Evolutionary conservation across 2,329 filamentous ascomycete genomes (phyloP).

Genomic region (Colletotrichum plurivorum): DNA sequence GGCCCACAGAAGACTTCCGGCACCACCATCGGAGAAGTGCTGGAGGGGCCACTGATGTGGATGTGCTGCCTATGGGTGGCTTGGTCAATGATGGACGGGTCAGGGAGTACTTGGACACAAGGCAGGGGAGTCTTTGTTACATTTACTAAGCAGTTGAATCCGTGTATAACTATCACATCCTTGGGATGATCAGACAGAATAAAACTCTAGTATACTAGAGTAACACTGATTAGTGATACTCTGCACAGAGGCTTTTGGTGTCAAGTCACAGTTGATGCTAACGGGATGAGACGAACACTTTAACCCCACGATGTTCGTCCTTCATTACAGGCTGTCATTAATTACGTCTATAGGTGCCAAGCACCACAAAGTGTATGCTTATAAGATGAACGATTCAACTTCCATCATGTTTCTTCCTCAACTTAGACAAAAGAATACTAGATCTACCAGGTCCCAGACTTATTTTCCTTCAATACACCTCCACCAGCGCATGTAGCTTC

Average conservation of each 20-base stretch:
- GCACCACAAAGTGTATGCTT: not conserved
- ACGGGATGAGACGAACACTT: too few relatives aligned
- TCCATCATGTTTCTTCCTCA: not conserved
- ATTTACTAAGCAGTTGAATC: not conserved
- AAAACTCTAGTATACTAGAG: too few relatives aligned
- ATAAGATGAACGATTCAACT: not conserved
- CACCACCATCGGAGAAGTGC: not conserved
- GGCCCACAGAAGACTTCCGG: not conserved
- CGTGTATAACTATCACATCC: not conserved
- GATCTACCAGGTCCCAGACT: not conserved
- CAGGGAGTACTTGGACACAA: not conserved
- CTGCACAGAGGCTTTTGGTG: too few relatives aligned
- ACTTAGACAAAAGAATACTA: not conserved
- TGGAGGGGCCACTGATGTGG: not conserved
- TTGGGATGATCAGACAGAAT: too few relatives aligned
- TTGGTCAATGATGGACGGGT: not conserved
- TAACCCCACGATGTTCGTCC: too few relatives aligned
- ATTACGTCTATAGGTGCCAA: too few relatives aligned
- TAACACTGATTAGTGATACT: too few relatives aligned
- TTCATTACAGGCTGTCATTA: too few relatives aligned
- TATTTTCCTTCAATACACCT: too few relatives aligned
- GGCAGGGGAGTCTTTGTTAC: not conserved
- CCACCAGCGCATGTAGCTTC: too few relatives aligned
- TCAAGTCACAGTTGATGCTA: too few relatives aligned
- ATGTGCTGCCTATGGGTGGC: conserved; percentile 6